These are phyloP conservation scores for Suillus luteus DNA, from an alignment of 768 basidiomycete genomes.

Conservation along the genomic window DNA sequence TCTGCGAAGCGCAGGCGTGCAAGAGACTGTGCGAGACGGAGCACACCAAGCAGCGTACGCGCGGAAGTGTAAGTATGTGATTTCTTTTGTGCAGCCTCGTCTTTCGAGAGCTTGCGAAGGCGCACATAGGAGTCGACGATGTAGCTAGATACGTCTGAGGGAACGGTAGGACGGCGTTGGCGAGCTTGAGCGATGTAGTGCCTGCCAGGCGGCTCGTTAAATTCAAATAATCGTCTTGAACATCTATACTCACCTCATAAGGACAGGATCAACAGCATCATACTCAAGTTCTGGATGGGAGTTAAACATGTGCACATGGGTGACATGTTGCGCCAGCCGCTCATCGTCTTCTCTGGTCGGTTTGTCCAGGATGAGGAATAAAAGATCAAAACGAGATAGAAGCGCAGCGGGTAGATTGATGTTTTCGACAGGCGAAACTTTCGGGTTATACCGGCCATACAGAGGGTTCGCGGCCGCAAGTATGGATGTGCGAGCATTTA, in stretches of 20 bases:
- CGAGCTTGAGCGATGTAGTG: conserved; percentile 96
- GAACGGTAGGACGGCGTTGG: conserved; percentile 86
- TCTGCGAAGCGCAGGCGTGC: conserved; percentile 88
- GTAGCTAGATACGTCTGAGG: conserved; percentile 85
- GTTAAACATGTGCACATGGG: conserved; percentile 97
- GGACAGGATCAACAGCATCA: conserved; percentile 80
- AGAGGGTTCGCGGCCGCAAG: conserved; percentile 97
- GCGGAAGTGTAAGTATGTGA: conserved; percentile 95
- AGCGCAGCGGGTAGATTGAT: conserved; percentile 98
- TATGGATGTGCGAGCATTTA: conserved; percentile 97
- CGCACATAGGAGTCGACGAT: conserved; percentile 96
- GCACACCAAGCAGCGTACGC: conserved; percentile 90
- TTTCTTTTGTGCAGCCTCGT: conserved; percentile 86
- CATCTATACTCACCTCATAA: conserved; percentile 71
- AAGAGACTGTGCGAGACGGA: conserved; percentile 93
- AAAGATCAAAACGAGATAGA: conserved; percentile 92
- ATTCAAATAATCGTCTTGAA: conserved; percentile 9
- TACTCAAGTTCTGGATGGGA: conserved; percentile 82
- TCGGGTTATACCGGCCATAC: conserved; percentile 97
- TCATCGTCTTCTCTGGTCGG: conserved; percentile 95
- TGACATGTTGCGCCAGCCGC: conserved; percentile 93
- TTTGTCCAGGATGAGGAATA: conserved; percentile 97
- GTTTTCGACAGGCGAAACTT: conserved; percentile 97
- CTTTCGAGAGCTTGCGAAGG: conserved; percentile 89
- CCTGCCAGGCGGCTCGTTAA: conserved; percentile 40